Percentiles rank a stretch among this genome's conserved stretches.
phyloP scores from a whole-genome alignment of 1,139 yeast genomes.

The Ogataea hybrid region DNA sequence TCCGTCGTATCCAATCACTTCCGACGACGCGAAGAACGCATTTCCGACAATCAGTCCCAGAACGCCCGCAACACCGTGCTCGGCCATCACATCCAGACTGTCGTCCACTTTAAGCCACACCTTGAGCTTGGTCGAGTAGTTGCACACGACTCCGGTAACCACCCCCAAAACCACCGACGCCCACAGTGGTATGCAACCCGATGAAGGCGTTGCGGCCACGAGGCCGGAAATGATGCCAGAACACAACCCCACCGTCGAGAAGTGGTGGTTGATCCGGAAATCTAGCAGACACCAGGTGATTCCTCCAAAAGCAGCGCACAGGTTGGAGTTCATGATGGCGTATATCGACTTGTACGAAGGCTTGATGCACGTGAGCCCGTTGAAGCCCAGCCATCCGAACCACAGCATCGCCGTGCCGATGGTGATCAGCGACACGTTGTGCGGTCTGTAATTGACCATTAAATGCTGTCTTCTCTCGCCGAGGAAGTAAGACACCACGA shows the following conservation, averaged over 20 bases:
- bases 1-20: slow-evolving; percentile 89
- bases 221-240: slow-evolving; percentile 94
- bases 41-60: slow-evolving; percentile 78
- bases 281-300: slow-evolving; percentile 90
- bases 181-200: slow-evolving; percentile 90
- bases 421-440: slow-evolving; percentile 77
- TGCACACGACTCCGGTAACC: slow-evolving; percentile 79
- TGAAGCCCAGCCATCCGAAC: slow-evolving; percentile 89
- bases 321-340: slow-evolving; percentile 88
- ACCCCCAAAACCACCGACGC: slow-evolving; percentile 86
- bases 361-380: slow-evolving; percentile 73
- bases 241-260: slow-evolving; percentile 94
- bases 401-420: slow-evolving; percentile 56
- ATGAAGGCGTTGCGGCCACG: slow-evolving; percentile 95
- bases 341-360: slow-evolving; percentile 68
- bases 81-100: slow-evolving; percentile 92
- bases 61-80: slow-evolving; percentile 96
- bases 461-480: slow-evolving; percentile 83
- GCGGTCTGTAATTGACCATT: slow-evolving; percentile 90
- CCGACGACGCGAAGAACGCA: slow-evolving; percentile 82
- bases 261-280: slow-evolving; percentile 81
- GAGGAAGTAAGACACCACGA: slow-evolving; percentile 77
- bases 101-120: slow-evolving; percentile 83
- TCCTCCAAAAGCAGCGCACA: slow-evolving; percentile 90
- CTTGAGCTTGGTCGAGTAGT: slow-evolving; percentile 86